Percentiles rank a stretch among this genome's conserved stretches.
Conservation (phyloP, 441 rosid species). For the Caryocar brasiliense region DNA sequence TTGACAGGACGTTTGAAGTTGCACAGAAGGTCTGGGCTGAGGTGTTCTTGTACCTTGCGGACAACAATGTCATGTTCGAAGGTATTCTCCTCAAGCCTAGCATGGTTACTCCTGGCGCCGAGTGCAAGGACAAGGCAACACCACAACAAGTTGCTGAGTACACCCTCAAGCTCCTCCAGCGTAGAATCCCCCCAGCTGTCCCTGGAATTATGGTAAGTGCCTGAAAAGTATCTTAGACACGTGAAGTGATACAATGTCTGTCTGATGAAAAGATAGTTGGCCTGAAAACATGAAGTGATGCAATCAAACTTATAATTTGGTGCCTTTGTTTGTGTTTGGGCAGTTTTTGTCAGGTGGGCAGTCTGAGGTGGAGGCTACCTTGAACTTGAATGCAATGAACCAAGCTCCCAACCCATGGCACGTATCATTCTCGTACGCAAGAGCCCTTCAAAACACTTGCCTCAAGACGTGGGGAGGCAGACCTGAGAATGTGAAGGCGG, state of each 20-base stretch:
- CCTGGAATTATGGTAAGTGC: neutral
- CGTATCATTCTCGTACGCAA: constrained; percentile 86
- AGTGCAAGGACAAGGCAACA: constrained; percentile 64
- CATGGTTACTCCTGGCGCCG: constrained; percentile 97
- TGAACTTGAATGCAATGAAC: constrained; percentile 94
- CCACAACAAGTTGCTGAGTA: constrained; percentile 45
- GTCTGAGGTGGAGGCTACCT: constrained; percentile 85
- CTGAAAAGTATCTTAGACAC: no score
- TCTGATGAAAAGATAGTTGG: no score
- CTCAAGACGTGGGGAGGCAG: constrained; percentile 90
- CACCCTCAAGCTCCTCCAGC: constrained; percentile 76
- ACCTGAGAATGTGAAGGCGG: constrained; percentile 71
- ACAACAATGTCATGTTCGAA: constrained; percentile 78
- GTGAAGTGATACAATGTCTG: no score
- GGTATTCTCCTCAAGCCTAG: constrained; percentile 93
- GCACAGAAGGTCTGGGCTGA: constrained; percentile 89
- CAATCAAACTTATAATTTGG: no score
- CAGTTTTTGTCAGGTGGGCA: constrained; percentile 96
- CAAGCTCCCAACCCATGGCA: constrained; percentile 83
- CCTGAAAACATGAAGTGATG: no score
- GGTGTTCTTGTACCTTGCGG: constrained; percentile 85
- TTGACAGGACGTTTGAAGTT: constrained; percentile 80
- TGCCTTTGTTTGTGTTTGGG: neutral
- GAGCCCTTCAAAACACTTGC: constrained; percentile 90
- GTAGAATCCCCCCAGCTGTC: constrained; percentile 1